Conservation (phyloP, 2,329 filamentous ascomycete genomes). For the Botryotinia narcissicola region DNA sequence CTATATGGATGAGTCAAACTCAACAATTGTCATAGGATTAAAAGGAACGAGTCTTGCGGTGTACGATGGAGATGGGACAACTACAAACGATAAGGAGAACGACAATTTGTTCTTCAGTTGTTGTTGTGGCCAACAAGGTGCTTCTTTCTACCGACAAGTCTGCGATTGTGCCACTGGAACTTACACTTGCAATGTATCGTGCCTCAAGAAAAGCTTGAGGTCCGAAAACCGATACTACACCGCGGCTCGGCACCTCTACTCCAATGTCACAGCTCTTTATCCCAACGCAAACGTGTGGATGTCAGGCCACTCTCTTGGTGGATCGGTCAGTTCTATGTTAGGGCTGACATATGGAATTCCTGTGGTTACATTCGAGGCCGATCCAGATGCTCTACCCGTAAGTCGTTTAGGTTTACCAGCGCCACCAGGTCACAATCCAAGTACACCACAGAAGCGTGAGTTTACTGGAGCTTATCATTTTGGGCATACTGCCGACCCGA, state of each 20-base stretch:
- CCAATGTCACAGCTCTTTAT: slow-evolving; percentile 88
- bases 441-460: slow-evolving; percentile 65
- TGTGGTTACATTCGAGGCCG: slow-evolving; percentile 88
- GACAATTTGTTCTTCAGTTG: slow-evolving; percentile 98
- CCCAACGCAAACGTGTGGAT: slow-evolving; percentile 84
- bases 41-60: slow-evolving; percentile 90
- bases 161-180: slow-evolving; percentile 88
- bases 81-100: slow-evolving; percentile 95
- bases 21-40: slow-evolving; percentile 84
- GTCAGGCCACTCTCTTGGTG: slow-evolving; percentile 87
- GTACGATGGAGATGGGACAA: slow-evolving; percentile 95
- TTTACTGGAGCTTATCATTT: slow-evolving; percentile 84
- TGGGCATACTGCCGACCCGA: slow-evolving; percentile 91
- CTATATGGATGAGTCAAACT: slow-evolving; percentile 81
- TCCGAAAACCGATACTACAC: slow-evolving; percentile 91
- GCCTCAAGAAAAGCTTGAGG: slow-evolving; percentile 69
- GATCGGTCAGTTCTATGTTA: slow-evolving; percentile 82
- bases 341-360: slow-evolving; percentile 89
- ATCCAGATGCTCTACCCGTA: slow-evolving; percentile 85
- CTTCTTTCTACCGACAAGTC: slow-evolving; percentile 85
- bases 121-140: slow-evolving; percentile 91
- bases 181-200: slow-evolving; percentile 90
- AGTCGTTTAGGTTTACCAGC: slow-evolving; percentile 79
- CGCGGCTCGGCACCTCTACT: slow-evolving; percentile 83
- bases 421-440: slow-evolving; percentile 74